Percentiles rank a stretch among this genome's conserved stretches.
phyloP scores from a whole-genome alignment of 768 basidiomycete genomes.

The Chiua virens region DNA sequence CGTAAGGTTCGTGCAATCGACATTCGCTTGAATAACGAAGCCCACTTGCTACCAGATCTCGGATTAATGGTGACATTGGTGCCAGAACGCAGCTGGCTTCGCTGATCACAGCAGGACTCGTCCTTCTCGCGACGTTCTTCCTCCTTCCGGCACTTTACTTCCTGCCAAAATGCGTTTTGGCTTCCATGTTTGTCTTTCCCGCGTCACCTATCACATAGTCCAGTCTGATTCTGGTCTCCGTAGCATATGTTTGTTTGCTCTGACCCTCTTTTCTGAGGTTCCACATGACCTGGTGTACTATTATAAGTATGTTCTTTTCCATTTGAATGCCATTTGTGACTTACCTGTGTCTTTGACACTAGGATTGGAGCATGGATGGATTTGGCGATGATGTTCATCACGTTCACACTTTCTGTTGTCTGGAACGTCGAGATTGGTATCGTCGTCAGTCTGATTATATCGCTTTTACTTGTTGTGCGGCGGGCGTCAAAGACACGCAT shows the following conservation, averaged over 20 bases:
- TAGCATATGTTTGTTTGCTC: constrained; percentile 84
- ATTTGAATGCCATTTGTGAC: not conserved
- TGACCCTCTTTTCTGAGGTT: constrained; percentile 77
- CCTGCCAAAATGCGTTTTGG: constrained; percentile 87
- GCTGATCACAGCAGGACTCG: constrained; percentile 67
- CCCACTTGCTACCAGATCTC: constrained; percentile 44
- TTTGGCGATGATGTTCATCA: constrained; percentile 80
- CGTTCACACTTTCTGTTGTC: constrained; percentile 83
- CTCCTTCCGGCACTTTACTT: constrained; percentile 82
- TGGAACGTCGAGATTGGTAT: constrained; percentile 94
- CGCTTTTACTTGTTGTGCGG: constrained; percentile 85
- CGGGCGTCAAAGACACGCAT: constrained; percentile 87
- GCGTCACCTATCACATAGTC: not conserved
- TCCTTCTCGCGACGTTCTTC: constrained; percentile 87
- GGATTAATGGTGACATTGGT: constrained; percentile 90
- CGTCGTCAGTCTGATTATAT: constrained; percentile 83
- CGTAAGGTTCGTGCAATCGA: constrained; percentile 56
- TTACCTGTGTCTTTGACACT: not conserved
- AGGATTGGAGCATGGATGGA: constrained; percentile 94
- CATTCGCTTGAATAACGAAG: not conserved
- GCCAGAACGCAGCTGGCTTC: constrained; percentile 89
- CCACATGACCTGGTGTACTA: constrained; percentile 88
- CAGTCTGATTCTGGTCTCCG: constrained; percentile 5
- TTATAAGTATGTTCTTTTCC: constrained; percentile 57
- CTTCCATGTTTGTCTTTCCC: constrained; percentile 65